Evolutionary conservation across 352 stramenopile genomes (phyloP), one percentile per base, ranked within the genome.

Genomic region (Phytophthora fragariae): DNA sequence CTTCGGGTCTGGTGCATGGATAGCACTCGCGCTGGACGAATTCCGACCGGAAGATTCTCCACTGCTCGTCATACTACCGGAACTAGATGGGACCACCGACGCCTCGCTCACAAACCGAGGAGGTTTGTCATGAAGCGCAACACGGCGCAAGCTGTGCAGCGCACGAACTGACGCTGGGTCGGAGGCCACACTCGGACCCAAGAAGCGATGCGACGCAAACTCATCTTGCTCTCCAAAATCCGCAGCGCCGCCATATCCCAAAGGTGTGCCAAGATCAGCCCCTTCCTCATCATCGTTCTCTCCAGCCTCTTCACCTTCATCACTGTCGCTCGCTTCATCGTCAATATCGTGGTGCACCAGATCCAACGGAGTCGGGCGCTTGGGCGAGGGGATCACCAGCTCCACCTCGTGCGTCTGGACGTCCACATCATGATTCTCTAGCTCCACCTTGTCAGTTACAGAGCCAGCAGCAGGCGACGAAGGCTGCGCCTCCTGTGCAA

Each of bases 51-150:
- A 83, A 11, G 74, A 77, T 24, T 79, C 73, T 1, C 73, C 67
- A 27, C 77, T 84, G 35, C 65, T 84, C 27, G 73, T 76, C 35
- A 76, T 57, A 33, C 73, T 82, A 17, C 69, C 68, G 0, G 60
- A 79, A 39, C 60, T 80, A 5, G 60, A 59, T 41, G 33, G 55
- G n/a, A 73, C 50, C 0, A 65, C 71, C 6, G 81, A 62, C 19
- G 77, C 50, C 12, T 92, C 81, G 39, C 86, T 94, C n/a, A 79
- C 68, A 61, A 92, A 92, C 11, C 81, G 77, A 57, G 86, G 86
- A 6, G 86, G 86, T 49, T 91, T 92, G 27, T 83, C 75, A 70
- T 91, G 83, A 41, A 94, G 76, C n/a, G 80, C 65, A 44, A 92
- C 77, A 39, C 79, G 81, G 33, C 86, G 85, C n/a, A 92, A 66